Evolutionary conservation across 2,329 filamentous ascomycete species (phyloP).

Genomic region (Ustulina deusta): DNA sequence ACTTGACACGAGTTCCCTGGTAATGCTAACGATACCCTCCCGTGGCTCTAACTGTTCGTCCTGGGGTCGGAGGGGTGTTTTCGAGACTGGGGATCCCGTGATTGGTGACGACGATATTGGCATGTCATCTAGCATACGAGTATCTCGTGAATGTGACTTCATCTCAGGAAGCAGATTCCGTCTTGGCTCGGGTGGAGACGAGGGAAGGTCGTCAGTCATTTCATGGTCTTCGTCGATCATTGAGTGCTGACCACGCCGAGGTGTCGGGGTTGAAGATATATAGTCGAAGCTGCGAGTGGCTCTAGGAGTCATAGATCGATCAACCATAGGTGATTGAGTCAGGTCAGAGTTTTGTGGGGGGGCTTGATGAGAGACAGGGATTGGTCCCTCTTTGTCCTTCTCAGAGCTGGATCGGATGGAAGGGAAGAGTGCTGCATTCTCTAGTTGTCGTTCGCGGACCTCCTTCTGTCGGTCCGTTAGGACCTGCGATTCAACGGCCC

Average conservation of each 20-base stretch:
- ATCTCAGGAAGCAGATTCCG: constrained; percentile 66
- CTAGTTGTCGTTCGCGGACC: constrained; percentile 77
- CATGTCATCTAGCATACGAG: constrained; percentile 56
- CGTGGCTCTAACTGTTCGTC: constrained; percentile 2
- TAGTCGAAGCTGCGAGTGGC: constrained; percentile 59
- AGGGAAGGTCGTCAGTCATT: constrained; percentile 65
- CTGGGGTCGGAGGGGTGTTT: constrained; percentile 1
- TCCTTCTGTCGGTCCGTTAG: constrained; percentile 85
- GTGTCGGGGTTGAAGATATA: constrained; percentile 71
- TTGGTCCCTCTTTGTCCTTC: constrained; percentile 39
- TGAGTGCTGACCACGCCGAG: constrained; percentile 64
- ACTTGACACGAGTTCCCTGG: constrained; percentile 2
- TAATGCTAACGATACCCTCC: neutral
- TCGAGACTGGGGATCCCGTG: constrained; percentile 58
- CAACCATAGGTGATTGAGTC: constrained; percentile 19
- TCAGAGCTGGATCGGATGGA: constrained; percentile 69
- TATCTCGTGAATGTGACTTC: constrained; percentile 60
- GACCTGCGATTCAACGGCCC: constrained; percentile 73
- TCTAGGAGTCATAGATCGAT: constrained; percentile 60
- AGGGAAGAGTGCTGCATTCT: constrained; percentile 74
- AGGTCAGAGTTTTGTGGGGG: constrained; percentile 24
- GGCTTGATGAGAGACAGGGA: neutral
- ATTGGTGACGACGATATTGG: constrained; percentile 56
- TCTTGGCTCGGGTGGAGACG: constrained; percentile 68
- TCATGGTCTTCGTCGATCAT: constrained; percentile 61